Conservation (phyloP, 495 filamentous ascomycete species). For the Annulohypoxylon moriforme region DNA sequence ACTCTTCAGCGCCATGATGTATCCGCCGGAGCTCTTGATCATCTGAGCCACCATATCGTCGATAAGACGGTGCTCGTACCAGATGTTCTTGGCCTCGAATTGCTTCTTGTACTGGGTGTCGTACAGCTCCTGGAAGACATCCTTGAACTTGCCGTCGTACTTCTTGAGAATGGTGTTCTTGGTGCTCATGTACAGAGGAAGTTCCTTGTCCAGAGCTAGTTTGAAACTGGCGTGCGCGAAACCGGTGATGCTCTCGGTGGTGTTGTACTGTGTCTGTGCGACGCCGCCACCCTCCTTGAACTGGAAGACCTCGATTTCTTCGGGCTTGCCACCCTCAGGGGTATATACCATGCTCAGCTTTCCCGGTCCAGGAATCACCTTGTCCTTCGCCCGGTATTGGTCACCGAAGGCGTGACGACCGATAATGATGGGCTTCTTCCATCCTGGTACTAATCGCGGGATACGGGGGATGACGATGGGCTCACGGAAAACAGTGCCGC, state of each 20-base stretch:
- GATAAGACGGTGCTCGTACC: constrained; percentile 99
- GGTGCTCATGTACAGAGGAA: constrained; percentile 98
- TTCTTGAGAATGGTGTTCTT: constrained; percentile 99
- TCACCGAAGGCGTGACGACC: constrained; percentile 98
- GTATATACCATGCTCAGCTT: constrained; percentile 95
- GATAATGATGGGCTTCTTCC: constrained; percentile 99
- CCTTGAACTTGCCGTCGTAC: constrained; percentile 98
- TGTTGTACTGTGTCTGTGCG: constrained; percentile 97
- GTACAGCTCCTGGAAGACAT: constrained; percentile 98
- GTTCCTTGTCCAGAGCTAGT: constrained; percentile 83
- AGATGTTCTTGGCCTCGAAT: constrained; percentile 91
- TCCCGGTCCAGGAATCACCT: constrained; percentile 81
- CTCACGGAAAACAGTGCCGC: constrained; percentile 97
- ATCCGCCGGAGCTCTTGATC: constrained; percentile 96
- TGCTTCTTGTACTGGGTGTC: constrained; percentile 85
- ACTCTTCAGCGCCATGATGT: constrained; percentile 98
- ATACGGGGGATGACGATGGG: constrained; percentile 95
- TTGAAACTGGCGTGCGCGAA: constrained; percentile 98
- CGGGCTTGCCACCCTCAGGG: constrained; percentile 80
- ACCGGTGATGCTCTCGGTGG: constrained; percentile 89
- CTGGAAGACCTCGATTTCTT: constrained; percentile 89
- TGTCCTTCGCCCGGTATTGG: constrained; percentile 96
- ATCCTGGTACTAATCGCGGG: constrained; percentile 91
- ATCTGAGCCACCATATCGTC: constrained; percentile 99
- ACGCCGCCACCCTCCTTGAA: constrained; percentile 87